Evolutionary conservation across 2,329 filamentous ascomycete genomes (phyloP), one percentile per base, ranked within the genome.

Genomic region (Xylariaceae sp.): DNA sequence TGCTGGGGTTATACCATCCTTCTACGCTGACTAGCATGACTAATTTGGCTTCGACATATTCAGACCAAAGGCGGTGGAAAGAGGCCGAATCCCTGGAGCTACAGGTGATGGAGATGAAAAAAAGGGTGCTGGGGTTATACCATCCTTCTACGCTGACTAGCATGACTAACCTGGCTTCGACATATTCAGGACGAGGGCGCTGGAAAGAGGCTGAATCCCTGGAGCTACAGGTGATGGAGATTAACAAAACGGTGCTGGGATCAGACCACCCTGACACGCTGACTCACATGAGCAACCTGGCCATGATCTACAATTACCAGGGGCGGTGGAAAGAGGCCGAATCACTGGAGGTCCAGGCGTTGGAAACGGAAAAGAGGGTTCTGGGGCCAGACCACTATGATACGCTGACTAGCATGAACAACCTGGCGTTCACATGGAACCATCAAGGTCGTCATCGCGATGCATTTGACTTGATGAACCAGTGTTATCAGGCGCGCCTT

Each of bases 351-450:
- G 44, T 42, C 21, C 40, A 54, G 15, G 57, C 56, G 8, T 2
- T 65, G 21, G 57, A 62, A 51, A 51, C 6, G 0, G n/a, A 16
- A 1, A 57, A 54, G 36, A 56, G 8, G 10, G 16, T 64, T 26
- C 50, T 61, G 5, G 61, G 59, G 15, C 36, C 39, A 19, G 59
- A 58, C 12, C 54, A 61, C 37, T 56, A 60, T 13, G 15, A 51
- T 19, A 56, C 54, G 37, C 21, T 56, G n/a, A 18, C n/a, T 36
- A 16, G 5, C 21, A 16, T 39, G 34, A 4, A 19, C 8, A 29
- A 40, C 9, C 21, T 48, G 2, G 34, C 46, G 5, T 8, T 18
- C 1, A 41, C 16, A 29, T 53, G 40, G 48, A 9, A 45, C n/a
- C 21, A 9, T 2, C 40, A 45, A 45, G 48, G 48, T 16, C 40